Conservation (phyloP, 2,329 filamentous ascomycete genomes). For the Aspergillus felis region DNA sequence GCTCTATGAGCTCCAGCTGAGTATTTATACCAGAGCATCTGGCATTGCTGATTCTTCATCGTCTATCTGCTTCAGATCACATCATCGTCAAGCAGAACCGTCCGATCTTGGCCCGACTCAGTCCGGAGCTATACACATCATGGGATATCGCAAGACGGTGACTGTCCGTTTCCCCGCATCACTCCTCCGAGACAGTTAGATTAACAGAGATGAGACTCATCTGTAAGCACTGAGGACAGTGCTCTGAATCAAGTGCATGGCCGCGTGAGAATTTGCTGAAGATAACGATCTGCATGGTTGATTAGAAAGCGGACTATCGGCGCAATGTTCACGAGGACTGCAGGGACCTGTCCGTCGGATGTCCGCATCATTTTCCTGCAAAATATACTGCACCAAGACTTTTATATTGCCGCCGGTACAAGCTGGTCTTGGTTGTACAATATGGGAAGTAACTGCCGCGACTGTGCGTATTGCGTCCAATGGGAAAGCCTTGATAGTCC, state of each 20-base stretch:
- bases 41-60: neutral
- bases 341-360: constrained; percentile 1
- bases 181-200: neutral
- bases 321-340: neutral
- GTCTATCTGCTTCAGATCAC: neutral
- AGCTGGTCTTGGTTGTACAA: neutral
- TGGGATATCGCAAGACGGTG: neutral
- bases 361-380: neutral
- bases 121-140: neutral
- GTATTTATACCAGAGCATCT: neutral
- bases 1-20: neutral
- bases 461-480: neutral
- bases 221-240: neutral
- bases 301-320: neutral
- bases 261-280: neutral
- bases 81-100: neutral
- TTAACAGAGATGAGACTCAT: neutral
- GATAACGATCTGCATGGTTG: neutral
- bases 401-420: constrained; percentile 1
- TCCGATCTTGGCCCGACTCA: neutral
- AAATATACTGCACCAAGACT: constrained; percentile 1
- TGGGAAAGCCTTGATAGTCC: neutral
- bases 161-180: neutral
- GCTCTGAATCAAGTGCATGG: neutral
- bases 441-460: neutral